Conservation (phyloP, 495 filamentous ascomycete species). For the Aspergillus ellipticus region DNA sequence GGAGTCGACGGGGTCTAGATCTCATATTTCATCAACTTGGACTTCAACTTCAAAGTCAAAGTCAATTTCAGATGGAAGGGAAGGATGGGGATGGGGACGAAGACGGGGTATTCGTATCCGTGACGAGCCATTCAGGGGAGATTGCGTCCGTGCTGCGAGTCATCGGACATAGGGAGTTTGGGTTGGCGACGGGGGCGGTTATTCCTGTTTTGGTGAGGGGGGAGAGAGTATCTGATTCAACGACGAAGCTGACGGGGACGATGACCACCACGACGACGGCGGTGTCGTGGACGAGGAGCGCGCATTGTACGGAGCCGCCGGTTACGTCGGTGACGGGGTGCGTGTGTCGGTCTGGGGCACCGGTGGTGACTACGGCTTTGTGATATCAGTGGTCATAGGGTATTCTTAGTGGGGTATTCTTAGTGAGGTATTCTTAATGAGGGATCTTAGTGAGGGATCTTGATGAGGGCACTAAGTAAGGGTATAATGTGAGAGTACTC, state of each 20-base stretch:
- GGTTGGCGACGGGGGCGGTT: conserved; percentile 61
- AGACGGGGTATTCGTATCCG: conserved; percentile 53
- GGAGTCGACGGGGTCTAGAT: conserved; percentile 55
- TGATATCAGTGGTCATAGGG: neutral
- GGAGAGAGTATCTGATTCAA: too few relatives aligned
- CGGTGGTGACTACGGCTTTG: conserved; percentile 36
- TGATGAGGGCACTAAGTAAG: too few relatives aligned
- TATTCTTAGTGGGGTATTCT: neutral
- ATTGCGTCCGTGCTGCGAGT: conserved; percentile 55
- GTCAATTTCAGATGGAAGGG: too few relatives aligned
- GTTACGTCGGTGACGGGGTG: conserved; percentile 45
- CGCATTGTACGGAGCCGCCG: conserved; percentile 51
- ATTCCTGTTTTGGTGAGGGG: conserved; percentile 68
- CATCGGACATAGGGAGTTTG: conserved; percentile 58
- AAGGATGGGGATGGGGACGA: conserved; percentile 33
- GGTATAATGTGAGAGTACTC: too few relatives aligned
- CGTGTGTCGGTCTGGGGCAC: conserved; percentile 41
- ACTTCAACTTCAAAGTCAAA: too few relatives aligned
- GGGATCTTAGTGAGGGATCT: too few relatives aligned
- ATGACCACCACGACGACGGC: conserved; percentile 33
- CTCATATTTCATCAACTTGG: too few relatives aligned
- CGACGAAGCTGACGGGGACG: too few relatives aligned
- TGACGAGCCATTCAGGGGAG: conserved; percentile 68
- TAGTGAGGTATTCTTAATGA: too few relatives aligned
- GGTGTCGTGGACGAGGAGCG: conserved; percentile 35